Evolutionary conservation across 495 filamentous ascomycete genomes (phyloP), one percentile per base, ranked within the genome.

Genomic region (Aeminium ludgeri): DNA sequence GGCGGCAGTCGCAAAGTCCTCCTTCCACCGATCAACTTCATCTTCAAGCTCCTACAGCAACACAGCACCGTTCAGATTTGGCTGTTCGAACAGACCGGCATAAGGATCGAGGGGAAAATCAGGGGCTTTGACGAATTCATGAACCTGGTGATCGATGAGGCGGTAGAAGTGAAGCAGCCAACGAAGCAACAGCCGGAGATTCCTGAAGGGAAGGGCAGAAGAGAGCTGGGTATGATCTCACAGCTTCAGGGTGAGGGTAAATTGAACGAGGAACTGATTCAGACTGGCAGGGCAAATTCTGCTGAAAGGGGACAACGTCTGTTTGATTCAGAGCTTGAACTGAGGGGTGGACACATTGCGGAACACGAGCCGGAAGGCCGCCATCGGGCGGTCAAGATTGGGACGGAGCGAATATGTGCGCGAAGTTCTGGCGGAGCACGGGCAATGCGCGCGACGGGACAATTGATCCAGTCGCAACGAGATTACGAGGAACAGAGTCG

Each of bases 51-150:
- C 31, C 72, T 97, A 25, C 86, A 95, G 53, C 74, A 82, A 57
- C 80, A 82, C 49, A 76, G 78, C 6, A 82, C 79, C 1, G 85
- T 96, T 10, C 80, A 82, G 48, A 80, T 97, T 57, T 97, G 89
- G 89, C 68, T 97, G 12, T 95, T 85, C 65, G 89, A 97, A 65
- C 87, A 96, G 66, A 65, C 95, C 23, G 73, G 76, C 3, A 86
- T 93, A 53, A 68, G 91, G 41, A 94, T 97, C 57, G 82, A 94
- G 56, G 89, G 89, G 18, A 91, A 86, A 61, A 92, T 97, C 50
- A 54, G 91, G 80, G 86, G 85, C 25, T 97, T 93, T 49, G 89
- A 97, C 59, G 89, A 97, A 59, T 97, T 95, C 63, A 96, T 97
- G 91, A 97, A 97, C 61, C 69, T 97, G 31, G 89, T 96, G 25